Percentiles rank a stretch among this genome's conserved stretches.
Evolutionary conservation across 768 basidiomycete species (phyloP).

Genomic region (Trametes villosa): DNA sequence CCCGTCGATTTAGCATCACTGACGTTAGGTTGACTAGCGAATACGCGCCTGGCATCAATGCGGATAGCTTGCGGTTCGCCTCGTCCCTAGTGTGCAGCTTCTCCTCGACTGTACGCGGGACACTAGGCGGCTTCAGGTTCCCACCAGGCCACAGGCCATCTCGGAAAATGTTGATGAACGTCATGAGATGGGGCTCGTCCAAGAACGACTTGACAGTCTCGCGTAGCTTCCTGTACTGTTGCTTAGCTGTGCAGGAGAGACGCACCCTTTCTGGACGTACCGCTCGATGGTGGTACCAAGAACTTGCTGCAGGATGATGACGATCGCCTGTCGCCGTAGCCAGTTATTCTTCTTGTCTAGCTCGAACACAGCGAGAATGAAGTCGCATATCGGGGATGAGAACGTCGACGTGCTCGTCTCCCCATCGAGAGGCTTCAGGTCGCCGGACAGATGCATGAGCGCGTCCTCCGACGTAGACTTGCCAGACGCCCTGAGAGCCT

Average conservation of each 20-base stretch:
- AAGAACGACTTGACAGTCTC: constrained; percentile 70
- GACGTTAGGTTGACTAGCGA: not conserved
- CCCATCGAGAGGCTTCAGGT: constrained; percentile 80
- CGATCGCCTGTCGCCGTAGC: constrained; percentile 93
- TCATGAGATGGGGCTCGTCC: constrained; percentile 72
- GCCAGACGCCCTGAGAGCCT: constrained; percentile 74
- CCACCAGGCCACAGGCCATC: constrained; percentile 89
- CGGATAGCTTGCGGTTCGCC: constrained; percentile 88
- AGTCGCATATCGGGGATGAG: constrained; percentile 91
- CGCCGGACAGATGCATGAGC: constrained; percentile 72
- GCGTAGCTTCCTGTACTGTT: constrained; percentile 73
- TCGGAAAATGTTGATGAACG: constrained; percentile 66
- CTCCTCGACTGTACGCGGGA: constrained; percentile 80
- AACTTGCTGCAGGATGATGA: constrained; percentile 95
- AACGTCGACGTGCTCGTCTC: constrained; percentile 90
- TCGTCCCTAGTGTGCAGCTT: constrained; percentile 81
- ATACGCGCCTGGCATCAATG: constrained; percentile 82
- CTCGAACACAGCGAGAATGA: constrained; percentile 92
- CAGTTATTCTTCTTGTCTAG: constrained; percentile 96
- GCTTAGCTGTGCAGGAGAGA: not conserved
- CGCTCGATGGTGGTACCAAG: constrained; percentile 95
- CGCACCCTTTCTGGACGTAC: constrained; percentile 46
- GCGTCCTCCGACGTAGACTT: constrained; percentile 69
- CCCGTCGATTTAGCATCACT: not conserved
- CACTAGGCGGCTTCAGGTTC: constrained; percentile 58